Percentiles rank a stretch among this genome's conserved stretches.
phyloP scores from a whole-genome alignment of 257 asterid genomes.

The Nicotiana obtusifolia region DNA sequence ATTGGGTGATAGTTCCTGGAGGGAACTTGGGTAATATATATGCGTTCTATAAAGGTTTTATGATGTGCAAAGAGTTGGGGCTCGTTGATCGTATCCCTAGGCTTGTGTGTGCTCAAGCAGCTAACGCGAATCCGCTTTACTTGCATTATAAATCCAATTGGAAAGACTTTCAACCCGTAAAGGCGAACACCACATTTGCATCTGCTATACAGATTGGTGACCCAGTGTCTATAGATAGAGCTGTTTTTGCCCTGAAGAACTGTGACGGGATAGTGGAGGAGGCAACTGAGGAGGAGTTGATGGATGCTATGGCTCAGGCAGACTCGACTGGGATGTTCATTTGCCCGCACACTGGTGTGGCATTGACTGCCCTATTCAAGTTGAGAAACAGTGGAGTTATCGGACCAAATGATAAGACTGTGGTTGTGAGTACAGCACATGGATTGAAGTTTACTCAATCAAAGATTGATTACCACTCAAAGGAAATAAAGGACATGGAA shows the following conservation, averaged over 20 bases:
- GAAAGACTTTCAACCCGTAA: slow-evolving; percentile 73
- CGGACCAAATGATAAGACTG: slow-evolving; percentile 62
- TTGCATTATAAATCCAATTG: slow-evolving; percentile 63
- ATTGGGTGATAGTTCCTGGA: slow-evolving; percentile 90
- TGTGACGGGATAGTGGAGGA: slow-evolving; percentile 79
- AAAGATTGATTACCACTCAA: slow-evolving; percentile 71
- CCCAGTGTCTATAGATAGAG: slow-evolving; percentile 82
- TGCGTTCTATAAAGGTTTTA: slow-evolving; percentile 81
- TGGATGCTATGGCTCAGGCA: slow-evolving; percentile 90
- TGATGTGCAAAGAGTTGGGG: slow-evolving; percentile 82
- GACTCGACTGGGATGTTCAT: slow-evolving; percentile 93
- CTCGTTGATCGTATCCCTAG: slow-evolving; percentile 71
- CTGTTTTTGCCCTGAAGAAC: slow-evolving; percentile 60
- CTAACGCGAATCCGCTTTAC: slow-evolving; percentile 79
- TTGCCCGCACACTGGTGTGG: slow-evolving; percentile 93
- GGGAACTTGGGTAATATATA: slow-evolving; percentile 82
- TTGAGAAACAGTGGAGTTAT: slow-evolving; percentile 67
- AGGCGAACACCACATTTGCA: slow-evolving; percentile 74
- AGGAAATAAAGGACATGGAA: slow-evolving; percentile 62
- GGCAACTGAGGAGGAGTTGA: slow-evolving; percentile 86
- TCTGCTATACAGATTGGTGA: slow-evolving; percentile 93
- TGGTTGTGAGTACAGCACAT: slow-evolving; percentile 87
- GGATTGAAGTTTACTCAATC: slow-evolving; percentile 84
- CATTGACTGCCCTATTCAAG: slow-evolving; percentile 66
- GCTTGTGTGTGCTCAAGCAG: slow-evolving; percentile 89